These are phyloP conservation scores for Chondrus crispus DNA, from an alignment of 23 red algal species.

Conservation along the genomic window DNA sequence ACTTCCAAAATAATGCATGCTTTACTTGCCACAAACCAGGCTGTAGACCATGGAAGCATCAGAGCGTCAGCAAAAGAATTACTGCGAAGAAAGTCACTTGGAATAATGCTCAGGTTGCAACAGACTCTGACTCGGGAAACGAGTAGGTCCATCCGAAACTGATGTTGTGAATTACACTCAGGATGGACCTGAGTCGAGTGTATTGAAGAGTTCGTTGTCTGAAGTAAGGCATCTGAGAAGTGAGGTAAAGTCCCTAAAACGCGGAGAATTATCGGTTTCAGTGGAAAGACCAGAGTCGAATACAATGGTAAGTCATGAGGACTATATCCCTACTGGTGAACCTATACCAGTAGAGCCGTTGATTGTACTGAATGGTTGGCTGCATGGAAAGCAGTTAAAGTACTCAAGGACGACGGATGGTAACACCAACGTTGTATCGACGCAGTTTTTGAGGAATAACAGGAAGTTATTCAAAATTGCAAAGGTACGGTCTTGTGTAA, in stretches of 20 bases:
- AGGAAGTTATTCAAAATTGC: background rate
- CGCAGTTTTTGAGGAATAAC: background rate
- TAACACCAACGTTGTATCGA: background rate
- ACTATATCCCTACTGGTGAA: background rate
- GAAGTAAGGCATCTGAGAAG: background rate
- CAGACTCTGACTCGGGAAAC: background rate
- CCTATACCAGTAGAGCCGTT: background rate
- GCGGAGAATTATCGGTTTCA: background rate
- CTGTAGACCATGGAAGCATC: background rate
- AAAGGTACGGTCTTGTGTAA: background rate
- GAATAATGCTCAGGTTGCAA: background rate
- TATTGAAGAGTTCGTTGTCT: background rate
- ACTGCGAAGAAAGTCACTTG: background rate
- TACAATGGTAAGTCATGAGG: background rate
- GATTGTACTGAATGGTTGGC: background rate
- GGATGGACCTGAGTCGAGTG: background rate
- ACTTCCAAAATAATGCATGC: background rate
- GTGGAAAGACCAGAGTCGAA: background rate
- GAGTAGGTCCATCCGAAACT: background rate
- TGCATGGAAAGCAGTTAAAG: background rate
- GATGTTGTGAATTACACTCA: background rate
- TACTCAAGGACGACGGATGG: background rate
- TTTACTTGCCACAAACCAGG: conserved; percentile 12
- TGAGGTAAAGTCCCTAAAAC: background rate
- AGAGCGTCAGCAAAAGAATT: background rate